Conservation (phyloP, 23 red algal species). For the Gracilaria domingensis region DNA sequence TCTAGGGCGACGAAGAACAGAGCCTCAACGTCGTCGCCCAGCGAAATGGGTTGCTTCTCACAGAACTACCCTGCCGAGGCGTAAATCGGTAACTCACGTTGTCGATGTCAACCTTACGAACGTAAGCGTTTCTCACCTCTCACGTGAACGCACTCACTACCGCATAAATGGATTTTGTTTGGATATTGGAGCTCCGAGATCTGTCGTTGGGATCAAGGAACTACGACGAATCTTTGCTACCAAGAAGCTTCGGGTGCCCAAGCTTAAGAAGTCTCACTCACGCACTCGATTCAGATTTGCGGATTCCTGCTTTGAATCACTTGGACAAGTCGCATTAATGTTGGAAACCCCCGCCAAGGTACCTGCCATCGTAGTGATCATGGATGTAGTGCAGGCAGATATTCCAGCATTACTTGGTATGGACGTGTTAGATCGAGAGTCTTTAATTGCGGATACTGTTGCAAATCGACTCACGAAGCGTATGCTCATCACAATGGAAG, state of each 20-base stretch:
- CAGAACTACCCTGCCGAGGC: constrained; percentile 12
- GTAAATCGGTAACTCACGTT: too few relatives aligned
- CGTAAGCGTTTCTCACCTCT: too few relatives aligned
- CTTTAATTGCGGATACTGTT: not conserved
- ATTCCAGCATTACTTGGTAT: constrained; percentile 4
- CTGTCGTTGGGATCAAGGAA: constrained; percentile 7
- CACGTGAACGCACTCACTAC: too few relatives aligned
- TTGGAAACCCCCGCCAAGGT: not conserved
- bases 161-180: not conserved
- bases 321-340: not conserved
- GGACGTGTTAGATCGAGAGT: not conserved
- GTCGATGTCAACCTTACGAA: too few relatives aligned
- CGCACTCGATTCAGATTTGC: not conserved
- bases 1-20: not conserved
- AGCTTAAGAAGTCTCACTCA: not conserved
- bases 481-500: not conserved
- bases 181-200: constrained; percentile 20
- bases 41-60: not conserved
- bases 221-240: not conserved
- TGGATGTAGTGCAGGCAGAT: constrained; percentile 17
- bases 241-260: not conserved
- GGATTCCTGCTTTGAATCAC: not conserved
- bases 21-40: constrained; percentile 29
- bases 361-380: not conserved
- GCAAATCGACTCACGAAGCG: not conserved